Percentiles rank a stretch among this genome's conserved stretches.
These are phyloP conservation scores for Soucietia sequanensis DNA, from an alignment of 805 yeast species.

Conservation along the genomic window DNA sequence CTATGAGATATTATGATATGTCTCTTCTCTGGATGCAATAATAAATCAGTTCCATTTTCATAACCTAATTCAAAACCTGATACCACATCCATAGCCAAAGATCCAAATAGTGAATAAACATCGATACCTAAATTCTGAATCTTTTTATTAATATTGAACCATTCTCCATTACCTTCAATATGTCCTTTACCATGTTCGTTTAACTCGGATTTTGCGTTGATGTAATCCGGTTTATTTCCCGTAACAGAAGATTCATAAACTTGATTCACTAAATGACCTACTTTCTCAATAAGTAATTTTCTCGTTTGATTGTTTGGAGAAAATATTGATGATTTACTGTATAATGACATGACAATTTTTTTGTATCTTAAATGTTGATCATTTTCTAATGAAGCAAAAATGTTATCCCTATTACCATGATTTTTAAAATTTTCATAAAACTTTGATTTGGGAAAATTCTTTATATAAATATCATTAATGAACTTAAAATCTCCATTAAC, in stretches of 20 bases:
- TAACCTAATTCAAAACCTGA: slow-evolving; percentile 59
- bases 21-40: slow-evolving; percentile 36
- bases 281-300: slow-evolving; percentile 22
- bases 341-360: slow-evolving; percentile 29
- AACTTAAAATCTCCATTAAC: slow-evolving; percentile 50
- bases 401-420: slow-evolving; percentile 52
- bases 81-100: slow-evolving; percentile 70
- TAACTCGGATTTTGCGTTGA: slow-evolving; percentile 29
- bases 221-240: slow-evolving; percentile 30
- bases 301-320: slow-evolving; percentile 28
- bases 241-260: slow-evolving; percentile 27
- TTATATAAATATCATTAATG: slow-evolving; percentile 55
- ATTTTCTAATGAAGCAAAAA: slow-evolving; percentile 55
- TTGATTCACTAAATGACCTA: slow-evolving; percentile 23
- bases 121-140: slow-evolving; percentile 44
- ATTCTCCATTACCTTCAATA: slow-evolving; percentile 20
- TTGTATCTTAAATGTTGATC: slow-evolving; percentile 43
- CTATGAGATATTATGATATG: slow-evolving; percentile 45
- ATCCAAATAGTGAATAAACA: slow-evolving; percentile 61
- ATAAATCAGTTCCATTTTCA: slow-evolving; percentile 43
- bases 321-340: slow-evolving; percentile 35
- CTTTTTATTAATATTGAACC: slow-evolving; percentile 26
- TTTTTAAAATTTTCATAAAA: slow-evolving; percentile 62
- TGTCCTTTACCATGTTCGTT: slow-evolving; percentile 38
- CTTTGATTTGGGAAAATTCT: slow-evolving; percentile 52